A percentile compares a stretch with the other conserved stretches of the same genome.
These are phyloP conservation scores for Coemansia sp. DNA, from an alignment of 192 early-diverging fungal genomes.

Conservation along the genomic window DNA sequence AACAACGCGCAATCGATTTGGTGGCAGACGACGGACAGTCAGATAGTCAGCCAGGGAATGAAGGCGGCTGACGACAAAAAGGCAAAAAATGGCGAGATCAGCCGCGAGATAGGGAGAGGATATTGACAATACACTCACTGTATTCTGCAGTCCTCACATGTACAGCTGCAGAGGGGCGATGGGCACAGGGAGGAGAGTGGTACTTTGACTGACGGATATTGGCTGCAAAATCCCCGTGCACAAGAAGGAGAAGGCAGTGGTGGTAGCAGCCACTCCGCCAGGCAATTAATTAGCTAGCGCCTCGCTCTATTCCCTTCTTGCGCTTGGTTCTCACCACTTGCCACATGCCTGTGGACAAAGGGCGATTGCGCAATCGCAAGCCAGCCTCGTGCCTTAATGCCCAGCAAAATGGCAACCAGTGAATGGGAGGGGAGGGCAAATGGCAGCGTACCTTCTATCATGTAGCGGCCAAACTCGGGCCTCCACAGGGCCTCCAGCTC, in stretches of 20 bases:
- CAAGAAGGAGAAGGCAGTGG: not conserved
- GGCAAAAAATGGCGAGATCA: not conserved
- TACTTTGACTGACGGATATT: not conserved
- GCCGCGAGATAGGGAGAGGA: not conserved
- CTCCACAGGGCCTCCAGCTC: conserved; percentile 82
- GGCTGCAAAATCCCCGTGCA: conserved; percentile 4
- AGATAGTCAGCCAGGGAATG: too few relatives aligned
- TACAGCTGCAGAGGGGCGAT: not conserved
- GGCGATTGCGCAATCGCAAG: conserved; percentile 6
- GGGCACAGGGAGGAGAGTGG: not conserved
- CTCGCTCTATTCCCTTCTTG: not conserved
- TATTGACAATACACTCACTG: not conserved
- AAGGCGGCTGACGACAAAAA: too few relatives aligned
- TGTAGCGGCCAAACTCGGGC: conserved; percentile 96
- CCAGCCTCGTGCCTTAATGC: not conserved
- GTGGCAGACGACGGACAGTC: not conserved
- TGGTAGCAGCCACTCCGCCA: not conserved
- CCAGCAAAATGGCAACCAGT: not conserved
- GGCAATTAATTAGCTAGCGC: conserved; percentile 4
- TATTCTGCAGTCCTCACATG: not conserved
- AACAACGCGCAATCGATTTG: too few relatives aligned
- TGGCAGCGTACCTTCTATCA: conserved; percentile 79
- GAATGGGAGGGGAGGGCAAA: not conserved
- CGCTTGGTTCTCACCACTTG: not conserved
- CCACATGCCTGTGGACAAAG: not conserved